phyloP scores from a whole-genome alignment of 164 flowering plant genomes.

The Stephania cephalantha region DNA sequence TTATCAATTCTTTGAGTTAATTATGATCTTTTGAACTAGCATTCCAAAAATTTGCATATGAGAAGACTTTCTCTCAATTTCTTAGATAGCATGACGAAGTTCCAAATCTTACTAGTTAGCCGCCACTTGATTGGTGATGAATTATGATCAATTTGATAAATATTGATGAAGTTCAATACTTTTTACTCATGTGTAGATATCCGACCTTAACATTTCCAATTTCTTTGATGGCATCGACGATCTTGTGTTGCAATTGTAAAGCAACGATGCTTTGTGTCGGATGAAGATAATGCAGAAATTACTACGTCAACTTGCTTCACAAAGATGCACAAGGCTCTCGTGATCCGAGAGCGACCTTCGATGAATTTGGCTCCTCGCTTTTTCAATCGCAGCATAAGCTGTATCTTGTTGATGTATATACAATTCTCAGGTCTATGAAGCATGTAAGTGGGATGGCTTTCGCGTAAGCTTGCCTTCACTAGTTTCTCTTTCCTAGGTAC shows the following conservation, averaged over 20 bases:
- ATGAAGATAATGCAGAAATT: conserved; percentile 51
- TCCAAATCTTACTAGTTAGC: conserved; percentile 2
- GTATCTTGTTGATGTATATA: conserved; percentile 8
- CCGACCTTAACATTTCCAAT: conserved; percentile 51
- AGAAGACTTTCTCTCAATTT: conserved; percentile 23
- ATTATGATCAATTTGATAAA: too few species aligned
- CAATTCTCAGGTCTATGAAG: conserved; percentile 36
- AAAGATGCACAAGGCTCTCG: conserved; percentile 17
- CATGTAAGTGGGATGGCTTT: conserved; percentile 10
- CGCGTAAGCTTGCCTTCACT: too few species aligned
- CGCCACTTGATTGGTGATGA: neutral
- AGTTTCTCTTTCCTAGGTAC: too few species aligned
- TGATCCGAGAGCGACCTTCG: conserved; percentile 8
- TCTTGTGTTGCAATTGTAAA: conserved; percentile 48
- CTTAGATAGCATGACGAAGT: conserved; percentile 45
- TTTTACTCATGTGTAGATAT: too few species aligned
- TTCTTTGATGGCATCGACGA: conserved; percentile 54
- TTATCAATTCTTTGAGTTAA: too few species aligned
- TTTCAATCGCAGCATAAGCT: neutral
- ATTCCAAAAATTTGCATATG: too few species aligned
- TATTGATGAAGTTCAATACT: too few species aligned
- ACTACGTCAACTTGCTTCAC: conserved; percentile 55
- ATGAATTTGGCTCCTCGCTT: conserved; percentile 13
- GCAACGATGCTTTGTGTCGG: conserved; percentile 28
- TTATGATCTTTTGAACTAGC: neutral